These are phyloP conservation scores for Euryodendron excelsum DNA, from an alignment of 148 eudicot genomes.

Conservation along the genomic window DNA sequence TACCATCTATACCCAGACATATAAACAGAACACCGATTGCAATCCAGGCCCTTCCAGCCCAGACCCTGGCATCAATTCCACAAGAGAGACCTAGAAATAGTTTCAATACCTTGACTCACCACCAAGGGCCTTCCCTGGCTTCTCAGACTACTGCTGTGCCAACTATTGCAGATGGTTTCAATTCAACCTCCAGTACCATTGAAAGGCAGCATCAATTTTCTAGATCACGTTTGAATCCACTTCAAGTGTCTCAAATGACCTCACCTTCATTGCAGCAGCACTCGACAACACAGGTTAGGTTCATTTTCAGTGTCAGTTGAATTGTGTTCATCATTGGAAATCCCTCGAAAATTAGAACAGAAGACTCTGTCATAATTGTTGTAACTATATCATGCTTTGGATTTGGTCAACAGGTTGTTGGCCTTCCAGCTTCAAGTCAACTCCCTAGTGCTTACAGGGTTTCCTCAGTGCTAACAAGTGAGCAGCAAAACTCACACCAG, in stretches of 20 bases:
- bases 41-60: slow-evolving; percentile 65
- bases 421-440: slow-evolving; percentile 29
- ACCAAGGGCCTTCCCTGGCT: slow-evolving; percentile 33
- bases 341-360: slow-evolving; percentile 5
- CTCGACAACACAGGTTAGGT: slow-evolving; percentile 37
- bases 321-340: neutral
- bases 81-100: slow-evolving; percentile 33
- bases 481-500: slow-evolving; percentile 26
- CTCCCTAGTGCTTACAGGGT: slow-evolving; percentile 19
- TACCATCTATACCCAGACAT: slow-evolving; percentile 34
- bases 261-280: slow-evolving; percentile 31
- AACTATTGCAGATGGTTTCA: slow-evolving; percentile 15
- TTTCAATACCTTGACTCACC: slow-evolving; percentile 18
- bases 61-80: slow-evolving; percentile 24
- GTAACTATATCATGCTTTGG: too few species aligned
- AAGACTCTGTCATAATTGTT: too few species aligned
- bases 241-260: slow-evolving; percentile 25
- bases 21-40: slow-evolving; percentile 45
- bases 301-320: neutral
- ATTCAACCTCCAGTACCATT: slow-evolving; percentile 2
- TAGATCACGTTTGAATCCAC: slow-evolving; percentile 17
- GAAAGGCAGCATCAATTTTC: slow-evolving; percentile 40
- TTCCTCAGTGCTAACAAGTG: slow-evolving; percentile 11
- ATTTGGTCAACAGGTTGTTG: slow-evolving; percentile 31
- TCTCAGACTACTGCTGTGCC: slow-evolving; percentile 25